A percentile compares a stretch with the other conserved stretches of the same genome.
Evolutionary conservation across 2,329 filamentous ascomycete genomes (phyloP).

Genomic region (Arthrobotrys musiformis): DNA sequence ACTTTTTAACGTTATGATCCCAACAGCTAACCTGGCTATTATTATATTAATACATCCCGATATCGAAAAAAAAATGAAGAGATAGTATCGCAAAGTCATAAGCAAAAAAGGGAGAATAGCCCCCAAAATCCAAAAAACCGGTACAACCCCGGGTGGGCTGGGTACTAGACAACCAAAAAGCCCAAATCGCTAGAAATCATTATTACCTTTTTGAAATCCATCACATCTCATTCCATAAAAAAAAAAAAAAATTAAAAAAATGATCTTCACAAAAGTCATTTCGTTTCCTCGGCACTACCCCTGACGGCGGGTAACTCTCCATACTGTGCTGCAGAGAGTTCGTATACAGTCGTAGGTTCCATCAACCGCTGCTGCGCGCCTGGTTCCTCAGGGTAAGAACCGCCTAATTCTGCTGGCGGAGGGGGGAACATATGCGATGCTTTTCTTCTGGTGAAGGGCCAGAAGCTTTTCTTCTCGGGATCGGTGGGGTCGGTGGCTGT

Average conservation of each 20-base stretch:
- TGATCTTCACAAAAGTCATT: neutral
- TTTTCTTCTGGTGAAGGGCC: slow-evolving; percentile 18
- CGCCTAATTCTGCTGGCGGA: slow-evolving; percentile 28
- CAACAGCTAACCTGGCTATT: neutral
- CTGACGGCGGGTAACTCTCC: slow-evolving; percentile 5
- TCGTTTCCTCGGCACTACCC: neutral
- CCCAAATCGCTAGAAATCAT: slow-evolving; percentile 6
- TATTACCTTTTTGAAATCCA: neutral
- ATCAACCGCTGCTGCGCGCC: neutral
- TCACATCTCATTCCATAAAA: neutral
- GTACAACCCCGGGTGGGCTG: neutral
- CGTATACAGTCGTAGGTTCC: slow-evolving; percentile 10
- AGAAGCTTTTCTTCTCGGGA: slow-evolving; percentile 18
- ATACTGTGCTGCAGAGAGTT: slow-evolving; percentile 23
- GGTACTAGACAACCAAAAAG: neutral
- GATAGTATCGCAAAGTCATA: neutral
- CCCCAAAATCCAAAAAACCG: neutral
- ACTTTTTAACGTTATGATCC: neutral
- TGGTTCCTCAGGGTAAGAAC: slow-evolving; percentile 21
- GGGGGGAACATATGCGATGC: slow-evolving; percentile 29
- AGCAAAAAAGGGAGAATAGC: neutral
- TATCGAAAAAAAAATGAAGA: neutral
- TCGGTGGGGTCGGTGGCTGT: slow-evolving; percentile 12
- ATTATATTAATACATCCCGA: slow-evolving; percentile 12
- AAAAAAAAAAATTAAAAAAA: too few relatives aligned